A percentile compares a stretch with the other conserved stretches of the same genome.
Conservation (phyloP, 2,329 filamentous ascomycete species). For the Colletotrichum horii region DNA sequence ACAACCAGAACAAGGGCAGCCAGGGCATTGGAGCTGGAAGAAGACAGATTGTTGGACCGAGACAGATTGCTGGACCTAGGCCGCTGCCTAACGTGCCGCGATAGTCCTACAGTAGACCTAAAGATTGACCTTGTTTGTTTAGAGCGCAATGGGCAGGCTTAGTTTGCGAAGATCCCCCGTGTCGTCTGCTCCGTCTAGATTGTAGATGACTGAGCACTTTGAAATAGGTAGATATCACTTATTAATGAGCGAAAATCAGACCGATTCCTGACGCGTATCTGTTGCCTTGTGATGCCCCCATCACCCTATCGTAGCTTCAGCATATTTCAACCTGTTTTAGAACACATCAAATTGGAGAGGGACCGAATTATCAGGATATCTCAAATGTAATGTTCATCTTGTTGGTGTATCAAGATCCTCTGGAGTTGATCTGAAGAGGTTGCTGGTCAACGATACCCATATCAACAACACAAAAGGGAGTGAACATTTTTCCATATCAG, state of each 20-base stretch:
- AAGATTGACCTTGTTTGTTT: neutral
- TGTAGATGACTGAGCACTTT: neutral
- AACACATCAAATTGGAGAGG: neutral
- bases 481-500: neutral
- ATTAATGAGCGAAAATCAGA: neutral
- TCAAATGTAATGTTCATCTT: neutral
- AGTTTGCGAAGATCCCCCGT: neutral
- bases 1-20: constrained; percentile 71
- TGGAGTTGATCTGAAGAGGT: neutral
- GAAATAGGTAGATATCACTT: neutral
- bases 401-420: neutral
- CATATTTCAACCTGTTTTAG: neutral
- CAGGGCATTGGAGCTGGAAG: constrained; percentile 73
- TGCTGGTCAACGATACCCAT: neutral
- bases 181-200: neutral
- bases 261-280: neutral
- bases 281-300: neutral
- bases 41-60: constrained; percentile 80
- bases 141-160: neutral
- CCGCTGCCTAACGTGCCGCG: constrained; percentile 54
- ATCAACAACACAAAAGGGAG: neutral
- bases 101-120: neutral
- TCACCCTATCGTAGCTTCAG: neutral
- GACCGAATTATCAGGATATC: neutral
- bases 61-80: constrained; percentile 79